Evolutionary conservation across 2,329 filamentous ascomycete genomes (phyloP).

Genomic region (Lachnellula hyalina): DNA sequence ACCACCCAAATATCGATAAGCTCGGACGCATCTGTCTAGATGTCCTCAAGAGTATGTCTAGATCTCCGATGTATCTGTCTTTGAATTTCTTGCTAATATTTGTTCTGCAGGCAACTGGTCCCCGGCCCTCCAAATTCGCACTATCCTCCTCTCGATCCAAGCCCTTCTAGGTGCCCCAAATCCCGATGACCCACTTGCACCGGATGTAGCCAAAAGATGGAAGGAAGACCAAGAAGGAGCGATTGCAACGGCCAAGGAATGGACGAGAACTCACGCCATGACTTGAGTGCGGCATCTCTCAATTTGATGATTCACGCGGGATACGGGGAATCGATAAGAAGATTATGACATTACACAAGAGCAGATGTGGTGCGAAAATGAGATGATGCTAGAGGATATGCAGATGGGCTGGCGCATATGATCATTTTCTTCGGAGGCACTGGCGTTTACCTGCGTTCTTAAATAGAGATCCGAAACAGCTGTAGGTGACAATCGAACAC

Average conservation of each 20-base stretch:
- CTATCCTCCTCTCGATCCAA: slow-evolving; percentile 97
- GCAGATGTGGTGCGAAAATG: background rate
- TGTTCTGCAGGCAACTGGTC: slow-evolving; percentile 83
- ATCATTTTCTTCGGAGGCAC: slow-evolving; percentile 5
- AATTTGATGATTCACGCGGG: slow-evolving; percentile 4
- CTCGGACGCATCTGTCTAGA: slow-evolving; percentile 95
- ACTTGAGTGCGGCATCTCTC: slow-evolving; percentile 12
- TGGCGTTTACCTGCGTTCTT: slow-evolving; percentile 3
- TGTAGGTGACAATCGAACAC: background rate
- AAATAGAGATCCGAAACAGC: slow-evolving; percentile 6
- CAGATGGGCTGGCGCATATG: slow-evolving; percentile 6
- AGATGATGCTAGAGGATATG: slow-evolving; percentile 9
- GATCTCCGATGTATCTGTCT: background rate
- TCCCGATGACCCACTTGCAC: slow-evolving; percentile 95
- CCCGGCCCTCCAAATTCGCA: slow-evolving; percentile 93
- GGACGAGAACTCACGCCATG: slow-evolving; percentile 56
- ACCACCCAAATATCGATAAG: slow-evolving; percentile 98
- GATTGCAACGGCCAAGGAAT: slow-evolving; percentile 86
- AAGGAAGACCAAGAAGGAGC: slow-evolving; percentile 92
- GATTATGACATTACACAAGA: background rate
- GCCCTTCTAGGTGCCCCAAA: slow-evolving; percentile 93
- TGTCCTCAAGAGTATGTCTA: slow-evolving; percentile 79
- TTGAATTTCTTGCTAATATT: slow-evolving; percentile 7
- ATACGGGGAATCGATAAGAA: background rate
- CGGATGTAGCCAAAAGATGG: slow-evolving; percentile 96